Evolutionary conservation across 352 stramenopile species (phyloP), one percentile per base, ranked within the genome.

Genomic region (Pythium utonaiense): DNA sequence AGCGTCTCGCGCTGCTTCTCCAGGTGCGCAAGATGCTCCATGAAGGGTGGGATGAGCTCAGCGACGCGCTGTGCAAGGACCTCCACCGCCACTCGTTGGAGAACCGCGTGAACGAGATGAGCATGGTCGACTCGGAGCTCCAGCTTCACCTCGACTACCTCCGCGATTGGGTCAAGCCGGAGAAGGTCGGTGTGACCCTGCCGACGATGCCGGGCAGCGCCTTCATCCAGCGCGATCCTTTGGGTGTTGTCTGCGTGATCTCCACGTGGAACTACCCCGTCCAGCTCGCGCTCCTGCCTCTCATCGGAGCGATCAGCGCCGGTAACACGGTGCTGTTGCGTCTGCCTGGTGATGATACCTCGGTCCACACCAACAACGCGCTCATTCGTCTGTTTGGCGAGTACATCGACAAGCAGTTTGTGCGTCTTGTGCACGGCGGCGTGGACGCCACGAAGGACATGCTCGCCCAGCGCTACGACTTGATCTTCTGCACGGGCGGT

Each of bases 251-350:
- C 3, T 90, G 81, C 41, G 60, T 97, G 67, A 86, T 98, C 6
- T 76, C 76, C 24, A 90, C 83, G 67, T 98, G 86, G 83, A 98
- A 98, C 60, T 98, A 96, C 60, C 92, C 92, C 2, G 57, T 97
- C 42, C 66, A 78, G 40, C 74, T 98, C 1, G 71, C 64, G 6
- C 51, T 98, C 6, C 69, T 78, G 57, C 87, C 89, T 25, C 61
- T 97, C 1, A 70, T 94, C 0, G 87, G 82, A 16, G 87, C 85
- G 3, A 50, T 98, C 17, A 89, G 85, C 28, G 95, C 88, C 0
- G 96, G 96, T 17, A 98, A 99, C 83, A 86, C 78, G 14, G 83
- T 72, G 21, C 53, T 99, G 7, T 34, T 99, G 51, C 98, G 98
- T 59, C 63, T 89, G 19, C 93, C 96, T 1, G 82, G 71, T 14